phyloP scores from a whole-genome alignment of 345 rosid species.

The Lepidium sativum region DNA sequence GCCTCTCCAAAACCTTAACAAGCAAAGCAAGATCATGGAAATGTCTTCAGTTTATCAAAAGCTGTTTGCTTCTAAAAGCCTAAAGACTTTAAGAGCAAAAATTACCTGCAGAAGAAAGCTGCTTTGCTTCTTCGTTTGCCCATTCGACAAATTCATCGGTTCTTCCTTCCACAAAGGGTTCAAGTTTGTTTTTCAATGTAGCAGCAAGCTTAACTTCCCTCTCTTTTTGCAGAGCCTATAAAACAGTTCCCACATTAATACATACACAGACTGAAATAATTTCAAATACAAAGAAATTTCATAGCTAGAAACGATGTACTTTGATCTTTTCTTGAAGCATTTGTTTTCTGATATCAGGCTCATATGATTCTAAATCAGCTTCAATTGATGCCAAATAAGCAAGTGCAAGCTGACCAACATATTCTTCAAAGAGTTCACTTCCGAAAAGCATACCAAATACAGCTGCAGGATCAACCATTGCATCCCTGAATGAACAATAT shows the following conservation, averaged over 20 bases:
- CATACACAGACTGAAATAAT: too few species aligned
- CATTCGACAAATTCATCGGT: conserved; percentile 49
- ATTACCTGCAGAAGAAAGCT: conserved; percentile 70
- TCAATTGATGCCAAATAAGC: conserved; percentile 55
- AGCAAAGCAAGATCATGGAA: background rate
- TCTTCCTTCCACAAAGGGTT: conserved; percentile 61
- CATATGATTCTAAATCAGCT: conserved; percentile 42
- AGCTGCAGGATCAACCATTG: conserved; percentile 84
- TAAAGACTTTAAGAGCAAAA: too few species aligned
- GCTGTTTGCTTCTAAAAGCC: background rate
- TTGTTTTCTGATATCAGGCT: conserved; percentile 37
- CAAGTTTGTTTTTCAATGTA: conserved; percentile 52
- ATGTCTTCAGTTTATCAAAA: conserved; percentile 15
- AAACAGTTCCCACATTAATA: background rate
- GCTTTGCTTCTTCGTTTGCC: conserved; percentile 68
- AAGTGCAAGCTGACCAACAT: conserved; percentile 80
- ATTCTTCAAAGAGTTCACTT: conserved; percentile 84
- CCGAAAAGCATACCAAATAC: conserved; percentile 95
- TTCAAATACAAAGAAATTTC: too few species aligned
- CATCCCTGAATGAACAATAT: conserved; percentile 34
- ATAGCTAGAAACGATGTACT: conserved; percentile 30
- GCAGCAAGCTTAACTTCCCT: conserved; percentile 66
- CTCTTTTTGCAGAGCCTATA: conserved; percentile 66
- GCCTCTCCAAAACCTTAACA: conserved; percentile 86
- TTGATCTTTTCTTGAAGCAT: conserved; percentile 64